Base-by-base conservation (phyloP, 2,329 filamentous ascomycete species). In the Talaromyces islandicus region DNA sequence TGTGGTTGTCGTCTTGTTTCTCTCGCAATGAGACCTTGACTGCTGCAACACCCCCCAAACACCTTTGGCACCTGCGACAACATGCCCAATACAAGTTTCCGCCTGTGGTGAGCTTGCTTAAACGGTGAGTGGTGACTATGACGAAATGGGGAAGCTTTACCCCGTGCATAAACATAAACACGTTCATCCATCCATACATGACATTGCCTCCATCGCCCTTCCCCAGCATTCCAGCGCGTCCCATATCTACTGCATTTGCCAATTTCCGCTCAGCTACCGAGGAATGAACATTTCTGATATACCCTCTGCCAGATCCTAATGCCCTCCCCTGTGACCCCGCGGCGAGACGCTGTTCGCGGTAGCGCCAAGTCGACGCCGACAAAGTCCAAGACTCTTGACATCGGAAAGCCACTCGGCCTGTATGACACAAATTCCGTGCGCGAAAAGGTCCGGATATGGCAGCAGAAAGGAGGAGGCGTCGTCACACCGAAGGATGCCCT, bases 381-480 rank as follows among this genome's bases (percentile, higher is more conserved):
- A 82, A 88, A 76, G 79, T 81, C 35, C 74, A 83, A 70, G 69
- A 79, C 75, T 69, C 78, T 75, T 67, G 80, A 81, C 66, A 78
- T 77, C 53, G 75, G 73, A 14, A 68, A 69, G 21, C 82, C 82
- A 57, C 78, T 86, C 65, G 83, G 84, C 82, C 57, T 81, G 75
- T 71, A 85, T 78, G 74, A 80, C 85, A 66, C 86, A 78, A 75
- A 84, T 78, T 69, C 89, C n/a, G 89, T 95, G 54, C 85, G 85
- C 63, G 88, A 90, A 65, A 87, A 92, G 68, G 90, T 96, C 57
- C 88, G 87, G 66, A 84, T 88, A 74, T 96, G 92, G 92, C 91
- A 96, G 74, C 88, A 88, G 69, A 81, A 87, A 65, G 91, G 89
- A 68, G 89, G 88, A 35, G 83, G 83, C 6, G 88, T 87, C 27